Evolutionary conservation across 257 asterid species (phyloP).

Genomic region (Scutellaria barbata): DNA sequence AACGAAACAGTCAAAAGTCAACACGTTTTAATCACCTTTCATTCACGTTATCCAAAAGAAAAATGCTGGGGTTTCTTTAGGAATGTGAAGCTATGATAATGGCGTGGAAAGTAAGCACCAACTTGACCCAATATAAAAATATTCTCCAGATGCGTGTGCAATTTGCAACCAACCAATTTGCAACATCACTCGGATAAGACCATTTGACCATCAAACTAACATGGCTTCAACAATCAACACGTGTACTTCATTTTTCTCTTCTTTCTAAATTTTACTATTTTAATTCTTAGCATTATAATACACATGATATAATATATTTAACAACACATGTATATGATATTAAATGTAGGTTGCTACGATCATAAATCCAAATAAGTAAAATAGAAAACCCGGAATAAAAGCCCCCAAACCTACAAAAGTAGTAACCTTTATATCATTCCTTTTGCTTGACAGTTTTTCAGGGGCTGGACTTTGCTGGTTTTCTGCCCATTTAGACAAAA

Average conservation of each 20-base stretch:
- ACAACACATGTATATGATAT: too few relatives aligned
- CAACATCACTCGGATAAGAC: constrained; percentile 37
- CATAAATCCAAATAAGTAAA: too few relatives aligned
- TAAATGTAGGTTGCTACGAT: too few relatives aligned
- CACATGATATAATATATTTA: too few relatives aligned
- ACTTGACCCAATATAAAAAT: constrained; percentile 4
- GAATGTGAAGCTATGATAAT: not conserved
- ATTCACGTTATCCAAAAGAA: not conserved
- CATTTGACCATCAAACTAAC: constrained; percentile 41
- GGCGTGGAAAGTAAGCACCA: constrained; percentile 29
- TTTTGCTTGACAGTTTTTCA: constrained; percentile 12
- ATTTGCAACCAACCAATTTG: constrained; percentile 24
- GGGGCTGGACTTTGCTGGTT: constrained; percentile 29
- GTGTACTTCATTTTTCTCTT: not conserved
- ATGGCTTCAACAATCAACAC: too few relatives aligned
- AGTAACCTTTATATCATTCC: not conserved
- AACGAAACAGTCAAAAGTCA: not conserved
- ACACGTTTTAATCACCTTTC: constrained; percentile 15
- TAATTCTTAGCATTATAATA: too few relatives aligned
- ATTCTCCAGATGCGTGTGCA: constrained; percentile 20
- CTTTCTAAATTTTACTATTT: too few relatives aligned
- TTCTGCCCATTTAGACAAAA: constrained; percentile 21
- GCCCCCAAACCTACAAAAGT: too few relatives aligned
- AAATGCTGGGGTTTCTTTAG: not conserved
- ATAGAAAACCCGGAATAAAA: too few relatives aligned